Base-by-base conservation (phyloP, 2,329 filamentous ascomycete genomes). In the Huntiella decipiens region DNA sequence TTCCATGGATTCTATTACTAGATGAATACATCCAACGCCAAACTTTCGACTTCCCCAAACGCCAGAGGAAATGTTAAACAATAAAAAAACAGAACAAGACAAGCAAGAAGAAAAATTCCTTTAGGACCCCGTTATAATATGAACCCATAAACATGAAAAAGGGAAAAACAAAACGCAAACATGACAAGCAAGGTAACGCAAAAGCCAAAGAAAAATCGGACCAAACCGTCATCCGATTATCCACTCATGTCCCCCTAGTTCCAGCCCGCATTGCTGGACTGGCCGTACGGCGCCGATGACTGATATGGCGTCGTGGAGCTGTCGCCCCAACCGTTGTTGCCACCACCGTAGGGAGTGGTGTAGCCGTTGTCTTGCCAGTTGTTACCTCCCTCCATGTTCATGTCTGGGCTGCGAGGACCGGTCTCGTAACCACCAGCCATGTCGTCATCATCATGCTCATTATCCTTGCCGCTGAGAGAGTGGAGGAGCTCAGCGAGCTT, bases 401-500 rank as follows among this genome's bases (percentile, higher is more conserved):
- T 64, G 51, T 78, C 75, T 8, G 78, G 79, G 56, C 77, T 82
- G 51, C 75, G 70, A 2, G 75, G 75, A 1, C 75, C 79, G 54
- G 74, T 72, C 52, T 74, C 74, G 49, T 71, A 70, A 51, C 70
- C 73, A 31, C 48, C 48, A 3, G 41, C 44, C 44, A 46, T 50
- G 32, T 44, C 42, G 34, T 50, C 44, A 44, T 73, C 70, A 40
- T 74, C 72, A 45, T 67, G 60, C 2, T 68, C 61, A 55, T 69
- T 68, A 2, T 68, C 61, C 55, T 69, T 68, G 47, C 62, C 59
- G 45, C 71, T 68, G 53, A 80, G 62, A 31, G 74, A 72, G 50
- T 74, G 68, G 50, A 94, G 79, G 35, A 95, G 73, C 3, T 70
- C 71, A 2, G 87, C 91, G 33, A 98, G 74, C 65, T 98, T 98